Conservation (phyloP, 1,139 yeast genomes). For the Martiniozyma asiatica region DNA sequence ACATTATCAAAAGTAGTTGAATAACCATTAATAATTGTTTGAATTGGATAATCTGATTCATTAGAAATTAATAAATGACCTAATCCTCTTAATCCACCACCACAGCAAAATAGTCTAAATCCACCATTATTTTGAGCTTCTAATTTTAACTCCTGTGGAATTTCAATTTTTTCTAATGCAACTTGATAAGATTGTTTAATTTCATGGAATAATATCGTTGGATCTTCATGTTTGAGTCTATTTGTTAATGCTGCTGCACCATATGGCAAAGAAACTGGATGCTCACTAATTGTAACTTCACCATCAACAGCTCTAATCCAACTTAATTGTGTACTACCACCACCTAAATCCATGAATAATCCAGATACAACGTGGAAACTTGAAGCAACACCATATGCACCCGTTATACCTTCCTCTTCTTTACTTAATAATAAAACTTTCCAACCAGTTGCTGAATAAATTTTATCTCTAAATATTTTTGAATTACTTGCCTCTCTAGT, state of each 20-base stretch:
- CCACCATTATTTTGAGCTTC: constrained; percentile 44
- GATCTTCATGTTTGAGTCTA: constrained; percentile 36
- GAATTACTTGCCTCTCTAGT: constrained; percentile 53
- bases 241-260: constrained; percentile 56
- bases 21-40: constrained; percentile 54
- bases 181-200: constrained; percentile 33
- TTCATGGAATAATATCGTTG: constrained; percentile 32
- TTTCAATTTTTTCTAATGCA: constrained; percentile 33
- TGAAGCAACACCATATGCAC: constrained; percentile 58
- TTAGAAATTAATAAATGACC: constrained; percentile 47
- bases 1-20: constrained; percentile 42
- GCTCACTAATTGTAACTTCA: constrained; percentile 36
- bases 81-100: constrained; percentile 57
- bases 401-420: constrained; percentile 50
- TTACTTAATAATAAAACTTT: constrained; percentile 42
- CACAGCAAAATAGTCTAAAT: constrained; percentile 47
- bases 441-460: constrained; percentile 48
- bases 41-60: constrained; percentile 39
- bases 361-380: constrained; percentile 53
- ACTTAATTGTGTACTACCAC: constrained; percentile 51
- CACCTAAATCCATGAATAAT: constrained; percentile 55
- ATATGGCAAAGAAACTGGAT: constrained; percentile 50
- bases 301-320: constrained; percentile 51
- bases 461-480: constrained; percentile 38
- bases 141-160: constrained; percentile 30